These are phyloP conservation scores for Polyporus arcularius DNA, from an alignment of 768 basidiomycete species.

Conservation along the genomic window DNA sequence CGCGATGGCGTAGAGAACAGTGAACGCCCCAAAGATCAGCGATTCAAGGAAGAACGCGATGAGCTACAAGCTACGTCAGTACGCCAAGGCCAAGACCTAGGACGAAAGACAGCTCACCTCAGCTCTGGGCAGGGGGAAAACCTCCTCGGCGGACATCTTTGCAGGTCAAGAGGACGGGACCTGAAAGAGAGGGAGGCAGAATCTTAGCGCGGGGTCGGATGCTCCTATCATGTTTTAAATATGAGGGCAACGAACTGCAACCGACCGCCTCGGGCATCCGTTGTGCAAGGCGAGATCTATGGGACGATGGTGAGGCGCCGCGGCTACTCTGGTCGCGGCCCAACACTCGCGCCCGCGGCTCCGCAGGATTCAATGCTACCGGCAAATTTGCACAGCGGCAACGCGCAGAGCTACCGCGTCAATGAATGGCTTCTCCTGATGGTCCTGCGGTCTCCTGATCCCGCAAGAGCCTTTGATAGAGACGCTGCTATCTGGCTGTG, in stretches of 20 bases:
- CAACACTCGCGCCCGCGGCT: too few species aligned
- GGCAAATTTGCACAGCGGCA: too few species aligned
- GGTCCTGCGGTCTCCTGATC: too few species aligned
- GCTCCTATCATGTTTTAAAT: background rate
- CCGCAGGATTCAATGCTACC: too few species aligned
- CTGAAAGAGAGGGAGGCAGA: background rate
- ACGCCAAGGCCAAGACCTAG: background rate
- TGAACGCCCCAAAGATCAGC: conserved; percentile 1
- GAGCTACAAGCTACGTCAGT: background rate
- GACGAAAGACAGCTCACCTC: background rate
- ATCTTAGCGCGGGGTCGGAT: background rate
- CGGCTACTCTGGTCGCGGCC: too few species aligned
- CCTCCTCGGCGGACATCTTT: background rate
- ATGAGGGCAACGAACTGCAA: background rate
- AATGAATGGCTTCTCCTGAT: too few species aligned
- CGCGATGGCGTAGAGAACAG: background rate
- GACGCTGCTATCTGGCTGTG: too few species aligned
- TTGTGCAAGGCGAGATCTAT: too few species aligned
- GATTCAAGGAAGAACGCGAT: conserved; percentile 2
- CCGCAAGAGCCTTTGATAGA: too few species aligned
- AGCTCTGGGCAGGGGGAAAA: conserved; percentile 1
- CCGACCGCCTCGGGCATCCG: too few species aligned
- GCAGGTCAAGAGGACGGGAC: background rate
- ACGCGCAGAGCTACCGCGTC: too few species aligned
- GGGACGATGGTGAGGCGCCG: too few species aligned